A percentile compares a stretch with the other conserved stretches of the same genome.
phyloP scores from a whole-genome alignment of 1,284 basidiomycete genomes.

The Apiotrichum gamsii region DNA sequence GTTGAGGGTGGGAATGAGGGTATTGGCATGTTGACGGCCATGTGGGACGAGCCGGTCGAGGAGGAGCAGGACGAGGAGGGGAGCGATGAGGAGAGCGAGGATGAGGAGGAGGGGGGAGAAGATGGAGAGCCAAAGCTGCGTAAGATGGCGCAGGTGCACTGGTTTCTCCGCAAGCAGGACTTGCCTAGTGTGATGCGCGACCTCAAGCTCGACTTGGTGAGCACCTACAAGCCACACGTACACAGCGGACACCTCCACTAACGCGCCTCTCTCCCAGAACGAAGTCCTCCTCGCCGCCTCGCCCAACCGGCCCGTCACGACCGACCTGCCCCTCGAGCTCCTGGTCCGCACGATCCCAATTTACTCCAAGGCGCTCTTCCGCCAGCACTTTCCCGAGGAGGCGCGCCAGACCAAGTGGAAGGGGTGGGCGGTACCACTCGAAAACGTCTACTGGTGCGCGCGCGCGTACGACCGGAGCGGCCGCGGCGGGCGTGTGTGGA shows the following conservation, averaged over 20 bases:
- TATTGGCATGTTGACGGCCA: conserved; percentile 36
- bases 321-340: conserved; percentile 29
- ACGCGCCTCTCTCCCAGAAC: conserved; percentile 27
- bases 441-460: conserved; percentile 42
- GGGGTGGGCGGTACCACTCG: conserved; percentile 30
- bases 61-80: conserved; percentile 11
- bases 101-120: conserved; percentile 1
- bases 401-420: conserved; percentile 30
- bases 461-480: conserved; percentile 44
- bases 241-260: not conserved
- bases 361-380: conserved; percentile 33
- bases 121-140: conserved; percentile 15
- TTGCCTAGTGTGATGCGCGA: conserved; percentile 44
- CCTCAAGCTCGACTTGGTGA: conserved; percentile 41
- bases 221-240: too few relatives aligned
- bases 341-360: conserved; percentile 35
- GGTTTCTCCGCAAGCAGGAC: conserved; percentile 43
- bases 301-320: conserved; percentile 27
- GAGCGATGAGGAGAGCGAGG: conserved; percentile 22
- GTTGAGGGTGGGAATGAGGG: conserved; percentile 42
- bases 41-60: conserved; percentile 38
- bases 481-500: conserved; percentile 39
- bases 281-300: conserved; percentile 42
- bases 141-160: conserved; percentile 45
- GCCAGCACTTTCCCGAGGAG: conserved; percentile 27